Evolutionary conservation across 805 yeast genomes (phyloP).

Genomic region (Schwanniomyces polymorphus): DNA sequence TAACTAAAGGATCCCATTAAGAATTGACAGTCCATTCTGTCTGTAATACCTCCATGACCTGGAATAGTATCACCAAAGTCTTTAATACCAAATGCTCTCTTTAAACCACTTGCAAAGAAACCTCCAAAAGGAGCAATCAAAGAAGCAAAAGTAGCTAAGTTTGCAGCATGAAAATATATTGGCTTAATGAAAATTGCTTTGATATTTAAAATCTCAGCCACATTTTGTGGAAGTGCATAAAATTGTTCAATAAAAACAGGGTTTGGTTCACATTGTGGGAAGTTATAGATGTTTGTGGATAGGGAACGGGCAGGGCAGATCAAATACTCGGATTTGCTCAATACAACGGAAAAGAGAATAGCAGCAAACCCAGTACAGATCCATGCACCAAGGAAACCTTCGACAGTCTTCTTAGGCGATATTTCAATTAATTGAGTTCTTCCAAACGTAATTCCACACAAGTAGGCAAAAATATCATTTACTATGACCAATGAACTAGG

Average conservation of each 20-base stretch:
- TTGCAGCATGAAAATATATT: slow-evolving; percentile 83
- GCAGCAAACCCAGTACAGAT: slow-evolving; percentile 81
- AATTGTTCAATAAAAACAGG: slow-evolving; percentile 86
- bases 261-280: slow-evolving; percentile 75
- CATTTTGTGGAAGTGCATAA: slow-evolving; percentile 69
- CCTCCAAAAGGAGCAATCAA: slow-evolving; percentile 98
- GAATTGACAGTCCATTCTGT: slow-evolving; percentile 96
- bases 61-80: slow-evolving; percentile 99
- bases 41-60: slow-evolving; percentile 98
- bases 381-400: slow-evolving; percentile 98
- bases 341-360: slow-evolving; percentile 59
- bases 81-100: slow-evolving; percentile 93
- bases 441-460: slow-evolving; percentile 97
- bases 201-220: slow-evolving; percentile 45
- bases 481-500: slow-evolving; percentile 92
- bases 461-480: slow-evolving; percentile 93
- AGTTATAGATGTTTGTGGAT: slow-evolving; percentile 60
- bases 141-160: slow-evolving; percentile 91
- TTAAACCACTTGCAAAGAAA: slow-evolving; percentile 95
- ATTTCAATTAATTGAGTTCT: slow-evolving; percentile 87
- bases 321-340: slow-evolving; percentile 69
- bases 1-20: slow-evolving; percentile 95
- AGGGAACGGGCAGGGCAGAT: slow-evolving; percentile 83
- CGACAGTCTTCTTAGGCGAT: slow-evolving; percentile 96
- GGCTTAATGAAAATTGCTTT: slow-evolving; percentile 72